Evolutionary conservation across 1,284 basidiomycete species (phyloP), one percentile per base, ranked within the genome.

Genomic region (Naganishia sp.): DNA sequence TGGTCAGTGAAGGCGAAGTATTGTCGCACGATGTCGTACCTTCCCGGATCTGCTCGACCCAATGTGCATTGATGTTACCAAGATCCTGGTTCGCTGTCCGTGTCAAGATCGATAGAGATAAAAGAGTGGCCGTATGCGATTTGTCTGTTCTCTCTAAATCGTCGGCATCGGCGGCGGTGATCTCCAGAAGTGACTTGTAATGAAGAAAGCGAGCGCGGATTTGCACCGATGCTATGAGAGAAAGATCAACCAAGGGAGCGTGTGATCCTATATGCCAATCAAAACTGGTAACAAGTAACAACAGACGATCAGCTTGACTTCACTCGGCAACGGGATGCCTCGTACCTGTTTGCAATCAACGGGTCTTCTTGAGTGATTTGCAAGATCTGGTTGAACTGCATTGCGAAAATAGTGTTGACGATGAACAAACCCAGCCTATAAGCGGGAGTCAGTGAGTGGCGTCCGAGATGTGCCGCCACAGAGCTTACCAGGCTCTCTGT

Each of bases 321-420:
- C 33, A 39, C 25, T n/a, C n/a, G 25, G 48, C 36, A 28, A 5
- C 11, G 49, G 23, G 42, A 2, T 21, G 25, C 10, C 3, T 68
- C 71, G 57, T 53, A 73, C 72, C 68, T 68, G 1, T 70, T 71
- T 10, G 72, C 68, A 9, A 76, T 65, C n/a, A 76, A 63, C 1
- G 72, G 72, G 52, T 76, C 75, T 6, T 69, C 71, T 28, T 72
- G 71, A 6, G 70, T 63, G 39, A 76, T 75, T 13, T 75, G 69
- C 72, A 76, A 72, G 10, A 74, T 73, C 65, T 73, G 73, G 15
- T 72, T 70, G 68, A 76, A 76, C 68, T 76, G 75, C 73, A 76
- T 74, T 64, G 73, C 72, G 68, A 75, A 76, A 42, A 76, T 73
- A 0, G 75, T 74, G 67, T 74, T 76, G 63, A 70, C 70, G 23